Conservation (phyloP, 2,329 filamentous ascomycete species). For the Fusarium denticulatum region DNA sequence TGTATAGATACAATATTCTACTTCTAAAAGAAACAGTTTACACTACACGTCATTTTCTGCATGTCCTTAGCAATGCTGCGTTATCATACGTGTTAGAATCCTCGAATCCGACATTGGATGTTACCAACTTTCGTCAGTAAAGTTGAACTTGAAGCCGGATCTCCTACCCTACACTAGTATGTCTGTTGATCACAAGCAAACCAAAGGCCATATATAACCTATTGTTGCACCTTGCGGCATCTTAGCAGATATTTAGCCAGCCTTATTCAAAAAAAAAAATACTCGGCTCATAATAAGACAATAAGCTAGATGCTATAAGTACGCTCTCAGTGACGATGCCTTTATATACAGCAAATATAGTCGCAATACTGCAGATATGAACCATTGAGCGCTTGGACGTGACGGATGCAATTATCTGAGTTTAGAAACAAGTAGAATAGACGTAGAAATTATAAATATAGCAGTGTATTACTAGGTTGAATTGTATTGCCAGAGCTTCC, state of each 20-base stretch:
- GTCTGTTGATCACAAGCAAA: background rate
- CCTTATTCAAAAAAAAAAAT: background rate
- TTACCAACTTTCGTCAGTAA: background rate
- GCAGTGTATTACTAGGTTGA: background rate
- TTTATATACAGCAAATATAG: background rate
- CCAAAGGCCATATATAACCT: background rate
- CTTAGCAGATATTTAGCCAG: background rate
- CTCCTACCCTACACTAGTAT: background rate
- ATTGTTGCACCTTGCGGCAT: no score
- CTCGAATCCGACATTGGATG: background rate
- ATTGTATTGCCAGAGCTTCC: background rate
- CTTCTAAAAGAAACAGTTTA: background rate
- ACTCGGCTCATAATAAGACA: no score
- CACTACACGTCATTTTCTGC: background rate
- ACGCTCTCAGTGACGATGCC: background rate
- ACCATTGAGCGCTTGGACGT: background rate
- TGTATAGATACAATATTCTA: slow-evolving; percentile 16
- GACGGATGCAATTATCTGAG: background rate
- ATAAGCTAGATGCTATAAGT: no score
- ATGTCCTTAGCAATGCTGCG: background rate
- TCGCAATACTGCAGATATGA: background rate
- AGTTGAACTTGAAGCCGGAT: background rate
- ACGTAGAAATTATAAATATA: background rate
- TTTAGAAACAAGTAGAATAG: background rate
- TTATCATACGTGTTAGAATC: background rate